These are phyloP conservation scores for Naganishia onofrii DNA, from an alignment of 768 basidiomycete genomes.

Conservation along the genomic window DNA sequence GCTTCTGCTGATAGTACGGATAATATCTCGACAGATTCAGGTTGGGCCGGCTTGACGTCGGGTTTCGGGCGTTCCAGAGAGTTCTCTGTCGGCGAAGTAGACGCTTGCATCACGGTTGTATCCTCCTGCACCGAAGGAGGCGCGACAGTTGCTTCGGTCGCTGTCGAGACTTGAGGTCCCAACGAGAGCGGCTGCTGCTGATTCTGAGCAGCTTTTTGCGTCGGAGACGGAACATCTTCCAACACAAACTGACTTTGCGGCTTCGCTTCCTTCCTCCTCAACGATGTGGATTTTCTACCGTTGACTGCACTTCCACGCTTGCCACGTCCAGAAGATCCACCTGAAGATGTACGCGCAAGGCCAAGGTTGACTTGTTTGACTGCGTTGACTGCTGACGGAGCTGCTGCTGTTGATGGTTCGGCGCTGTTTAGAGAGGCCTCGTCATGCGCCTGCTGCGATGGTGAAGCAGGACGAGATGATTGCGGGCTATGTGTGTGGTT, in stretches of 20 bases:
- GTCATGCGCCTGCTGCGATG: conserved; percentile 8
- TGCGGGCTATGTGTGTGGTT: conserved; percentile 13
- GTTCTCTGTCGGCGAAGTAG: background rate
- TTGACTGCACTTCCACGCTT: conserved; percentile 16
- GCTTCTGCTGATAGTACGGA: background rate
- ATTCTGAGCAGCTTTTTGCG: background rate
- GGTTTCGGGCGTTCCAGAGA: background rate
- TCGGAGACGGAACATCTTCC: background rate
- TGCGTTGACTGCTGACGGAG: background rate
- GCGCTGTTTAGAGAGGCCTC: conserved; percentile 7
- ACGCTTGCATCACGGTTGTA: background rate
- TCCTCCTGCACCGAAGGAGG: background rate
- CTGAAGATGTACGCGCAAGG: background rate
- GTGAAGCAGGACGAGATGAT: conserved; percentile 17
- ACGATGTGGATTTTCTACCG: conserved; percentile 12
- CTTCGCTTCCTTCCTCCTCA: conserved; percentile 11
- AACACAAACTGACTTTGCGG: background rate
- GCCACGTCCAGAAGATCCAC: conserved; percentile 17
- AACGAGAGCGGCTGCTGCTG: background rate
- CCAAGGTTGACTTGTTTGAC: conserved; percentile 20
- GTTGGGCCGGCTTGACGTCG: background rate
- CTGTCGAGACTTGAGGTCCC: conserved; percentile 8
- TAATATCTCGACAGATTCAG: background rate
- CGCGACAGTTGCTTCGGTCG: too few relatives aligned
- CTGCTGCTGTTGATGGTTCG: conserved; percentile 2